phyloP scores from a whole-genome alignment of 768 basidiomycete genomes.

The Albatrellus ellisii region DNA sequence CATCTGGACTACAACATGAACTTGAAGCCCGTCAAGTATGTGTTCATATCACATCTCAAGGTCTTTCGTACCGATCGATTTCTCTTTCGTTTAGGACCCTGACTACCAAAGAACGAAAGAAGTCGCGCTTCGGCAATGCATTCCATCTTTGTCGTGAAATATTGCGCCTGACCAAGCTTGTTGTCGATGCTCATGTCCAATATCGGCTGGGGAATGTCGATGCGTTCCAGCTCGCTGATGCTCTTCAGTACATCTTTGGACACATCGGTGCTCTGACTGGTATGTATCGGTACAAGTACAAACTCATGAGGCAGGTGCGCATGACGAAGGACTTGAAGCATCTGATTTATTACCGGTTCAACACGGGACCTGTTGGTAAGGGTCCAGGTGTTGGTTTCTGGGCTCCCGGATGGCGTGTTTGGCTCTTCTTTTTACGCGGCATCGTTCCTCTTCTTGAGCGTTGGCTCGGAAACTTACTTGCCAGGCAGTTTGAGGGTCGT shows the following conservation, averaged over 20 bases:
- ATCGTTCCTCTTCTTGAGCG: slow-evolving; percentile 95
- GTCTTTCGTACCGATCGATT: slow-evolving; percentile 15
- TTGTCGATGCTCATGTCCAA: slow-evolving; percentile 98
- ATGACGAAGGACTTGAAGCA: slow-evolving; percentile 99
- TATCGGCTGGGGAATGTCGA: slow-evolving; percentile 98
- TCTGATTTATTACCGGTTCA: slow-evolving; percentile 96
- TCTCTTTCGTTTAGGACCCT: slow-evolving; percentile 52
- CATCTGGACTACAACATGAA: slow-evolving; percentile 99
- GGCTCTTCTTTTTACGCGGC: slow-evolving; percentile 99
- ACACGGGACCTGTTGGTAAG: slow-evolving; percentile 98
- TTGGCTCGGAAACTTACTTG: slow-evolving; percentile 95
- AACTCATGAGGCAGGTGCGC: slow-evolving; percentile 99
- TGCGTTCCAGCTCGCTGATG: slow-evolving; percentile 98
- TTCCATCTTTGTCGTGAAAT: slow-evolving; percentile 98
- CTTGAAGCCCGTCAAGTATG: slow-evolving; percentile 85
- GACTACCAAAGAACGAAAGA: slow-evolving; percentile 98
- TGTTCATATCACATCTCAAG: no score
- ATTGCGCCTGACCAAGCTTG: slow-evolving; percentile 91
- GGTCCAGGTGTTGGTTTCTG: slow-evolving; percentile 99
- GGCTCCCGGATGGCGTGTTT: slow-evolving; percentile 99
- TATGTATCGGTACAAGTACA: slow-evolving; percentile 99
- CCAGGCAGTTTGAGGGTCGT: slow-evolving; percentile 95
- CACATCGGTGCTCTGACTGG: slow-evolving; percentile 98
- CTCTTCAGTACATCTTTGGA: slow-evolving; percentile 93
- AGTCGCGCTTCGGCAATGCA: slow-evolving; percentile 99